A percentile compares a stretch with the other conserved stretches of the same genome.
These are phyloP conservation scores for Vitis riparia DNA, from an alignment of 164 flowering plant species.

Conservation along the genomic window DNA sequence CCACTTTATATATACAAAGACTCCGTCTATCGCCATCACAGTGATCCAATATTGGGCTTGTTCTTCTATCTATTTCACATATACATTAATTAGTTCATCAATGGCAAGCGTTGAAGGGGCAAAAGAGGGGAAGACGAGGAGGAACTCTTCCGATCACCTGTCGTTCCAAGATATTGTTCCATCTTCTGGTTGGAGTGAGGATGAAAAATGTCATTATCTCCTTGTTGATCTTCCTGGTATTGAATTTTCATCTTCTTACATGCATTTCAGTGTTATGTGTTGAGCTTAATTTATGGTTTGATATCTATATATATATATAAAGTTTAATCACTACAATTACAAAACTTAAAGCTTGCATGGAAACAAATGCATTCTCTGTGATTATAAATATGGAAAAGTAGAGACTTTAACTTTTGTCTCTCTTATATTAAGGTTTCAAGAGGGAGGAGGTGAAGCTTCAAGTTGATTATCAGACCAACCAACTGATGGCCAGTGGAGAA, in stretches of 20 bases:
- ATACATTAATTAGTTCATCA: background rate
- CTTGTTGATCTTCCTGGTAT: slow-evolving; percentile 50
- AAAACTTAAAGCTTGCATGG: too few species aligned
- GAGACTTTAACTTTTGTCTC: background rate
- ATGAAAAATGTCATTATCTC: slow-evolving; percentile 27
- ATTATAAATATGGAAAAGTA: too few species aligned
- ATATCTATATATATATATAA: too few species aligned
- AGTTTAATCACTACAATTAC: too few species aligned
- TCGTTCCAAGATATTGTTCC: slow-evolving; percentile 22
- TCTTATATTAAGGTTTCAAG: slow-evolving; percentile 26
- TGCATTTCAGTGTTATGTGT: background rate
- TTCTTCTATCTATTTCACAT: too few species aligned
- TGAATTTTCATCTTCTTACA: background rate
- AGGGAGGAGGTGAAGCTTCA: slow-evolving; percentile 32
- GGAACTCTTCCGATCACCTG: background rate
- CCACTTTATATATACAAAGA: background rate
- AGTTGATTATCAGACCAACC: slow-evolving; percentile 2
- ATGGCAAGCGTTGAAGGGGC: slow-evolving; percentile 19
- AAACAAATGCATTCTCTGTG: too few species aligned
- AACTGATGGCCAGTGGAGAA: slow-evolving; percentile 33
- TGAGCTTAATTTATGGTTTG: too few species aligned
- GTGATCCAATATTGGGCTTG: background rate
- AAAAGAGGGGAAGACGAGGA: slow-evolving; percentile 4
- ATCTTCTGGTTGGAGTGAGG: slow-evolving; percentile 35
- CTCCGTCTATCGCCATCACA: background rate